Conservation (phyloP, 2,329 filamentous ascomycete genomes). For the Botrytis tulipae region DNA sequence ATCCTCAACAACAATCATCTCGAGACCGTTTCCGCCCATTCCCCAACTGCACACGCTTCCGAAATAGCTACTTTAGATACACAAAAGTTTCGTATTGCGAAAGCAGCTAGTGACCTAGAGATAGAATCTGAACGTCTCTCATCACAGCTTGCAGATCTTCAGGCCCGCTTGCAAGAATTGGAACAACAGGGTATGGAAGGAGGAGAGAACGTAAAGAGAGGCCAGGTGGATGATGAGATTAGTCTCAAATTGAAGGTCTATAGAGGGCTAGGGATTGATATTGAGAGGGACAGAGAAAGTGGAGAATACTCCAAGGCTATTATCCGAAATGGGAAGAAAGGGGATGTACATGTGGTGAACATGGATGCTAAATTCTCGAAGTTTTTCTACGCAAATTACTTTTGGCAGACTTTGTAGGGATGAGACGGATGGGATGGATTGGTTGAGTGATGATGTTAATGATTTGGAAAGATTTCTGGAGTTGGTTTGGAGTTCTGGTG, state of each 20-base stretch:
- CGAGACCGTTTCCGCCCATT: conserved; percentile 73
- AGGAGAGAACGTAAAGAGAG: conserved; percentile 43
- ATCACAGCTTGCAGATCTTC: conserved; percentile 72
- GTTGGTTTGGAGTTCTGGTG: conserved; percentile 3
- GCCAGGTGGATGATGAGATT: conserved; percentile 60
- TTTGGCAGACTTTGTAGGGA: conserved; percentile 79
- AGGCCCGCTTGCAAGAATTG: conserved; percentile 73
- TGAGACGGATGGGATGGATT: conserved; percentile 24
- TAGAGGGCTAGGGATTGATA: conserved; percentile 83
- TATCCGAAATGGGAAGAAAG: conserved; percentile 79
- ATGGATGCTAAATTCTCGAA: conserved; percentile 89
- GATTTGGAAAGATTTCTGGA: neutral
- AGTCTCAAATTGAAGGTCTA: conserved; percentile 84
- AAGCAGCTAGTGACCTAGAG: conserved; percentile 82
- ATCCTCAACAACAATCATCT: conserved; percentile 73
- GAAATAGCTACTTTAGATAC: conserved; percentile 87
- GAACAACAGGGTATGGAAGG: conserved; percentile 88
- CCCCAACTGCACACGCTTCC: conserved; percentile 74
- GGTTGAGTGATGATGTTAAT: neutral
- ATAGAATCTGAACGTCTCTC: conserved; percentile 93
- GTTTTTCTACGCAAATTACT: conserved; percentile 93
- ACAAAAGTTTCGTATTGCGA: conserved; percentile 92
- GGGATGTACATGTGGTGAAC: conserved; percentile 92
- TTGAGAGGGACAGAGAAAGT: conserved; percentile 65
- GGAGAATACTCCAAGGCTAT: conserved; percentile 85